Conservation (phyloP, 202 grass and related monocot genomes). For the Digitaria exilis region DNA sequence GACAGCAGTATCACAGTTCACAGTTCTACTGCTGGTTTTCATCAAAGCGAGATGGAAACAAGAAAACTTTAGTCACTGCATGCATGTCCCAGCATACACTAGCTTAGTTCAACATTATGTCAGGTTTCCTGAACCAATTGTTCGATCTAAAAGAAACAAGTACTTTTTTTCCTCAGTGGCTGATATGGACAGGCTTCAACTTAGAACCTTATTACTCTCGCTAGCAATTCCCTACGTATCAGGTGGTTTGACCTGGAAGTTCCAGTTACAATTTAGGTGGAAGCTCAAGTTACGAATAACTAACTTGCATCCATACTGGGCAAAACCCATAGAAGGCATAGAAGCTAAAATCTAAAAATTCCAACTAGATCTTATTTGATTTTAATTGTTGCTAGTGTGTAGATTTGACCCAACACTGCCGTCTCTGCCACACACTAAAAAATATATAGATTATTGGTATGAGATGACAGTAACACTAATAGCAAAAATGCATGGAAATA, state of each 20-base stretch:
- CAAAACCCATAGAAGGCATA: not conserved
- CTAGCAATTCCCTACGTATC: not conserved
- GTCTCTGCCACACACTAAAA: not conserved
- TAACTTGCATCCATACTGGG: too few relatives aligned
- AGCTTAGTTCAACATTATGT: not conserved
- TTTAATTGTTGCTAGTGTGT: not conserved
- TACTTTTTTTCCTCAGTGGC: not conserved
- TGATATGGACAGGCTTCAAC: slow-evolving; percentile 5
- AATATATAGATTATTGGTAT: not conserved
- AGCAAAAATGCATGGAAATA: not conserved
- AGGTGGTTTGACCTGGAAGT: not conserved
- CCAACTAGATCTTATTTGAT: not conserved
- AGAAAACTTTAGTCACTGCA: not conserved
- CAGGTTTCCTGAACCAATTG: not conserved
- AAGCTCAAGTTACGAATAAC: too few relatives aligned
- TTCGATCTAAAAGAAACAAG: not conserved
- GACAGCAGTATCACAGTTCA: not conserved
- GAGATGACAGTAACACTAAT: not conserved
- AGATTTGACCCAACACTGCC: too few relatives aligned
- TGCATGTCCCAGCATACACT: not conserved
- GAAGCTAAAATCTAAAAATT: not conserved
- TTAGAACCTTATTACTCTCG: not conserved
- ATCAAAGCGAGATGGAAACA: not conserved
- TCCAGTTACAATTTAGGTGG: not conserved
- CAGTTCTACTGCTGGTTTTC: not conserved